Percentiles rank a stretch among this genome's conserved stretches.
Evolutionary conservation across 1,139 yeast genomes (phyloP).

Genomic region (Entelexis paramagnoliae): DNA sequence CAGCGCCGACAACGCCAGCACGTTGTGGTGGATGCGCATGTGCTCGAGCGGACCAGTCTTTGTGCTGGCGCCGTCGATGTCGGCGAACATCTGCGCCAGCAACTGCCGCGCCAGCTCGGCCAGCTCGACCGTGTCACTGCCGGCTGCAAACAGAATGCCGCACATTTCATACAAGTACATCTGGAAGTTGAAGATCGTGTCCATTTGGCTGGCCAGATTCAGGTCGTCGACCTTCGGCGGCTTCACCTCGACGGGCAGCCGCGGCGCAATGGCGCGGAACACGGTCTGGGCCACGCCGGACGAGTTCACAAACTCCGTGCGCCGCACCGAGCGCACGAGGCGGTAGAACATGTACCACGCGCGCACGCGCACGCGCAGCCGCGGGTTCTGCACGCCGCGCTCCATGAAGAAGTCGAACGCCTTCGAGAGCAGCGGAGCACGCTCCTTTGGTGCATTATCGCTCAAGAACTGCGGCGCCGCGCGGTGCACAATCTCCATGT

Average conservation of each 20-base stretch:
- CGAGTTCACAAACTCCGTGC: constrained; percentile 29
- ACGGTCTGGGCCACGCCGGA: constrained; percentile 29
- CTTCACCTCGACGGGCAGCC: constrained; percentile 34
- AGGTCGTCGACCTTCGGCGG: constrained; percentile 9
- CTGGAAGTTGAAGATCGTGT: constrained; percentile 54
- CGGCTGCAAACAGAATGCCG: constrained; percentile 30
- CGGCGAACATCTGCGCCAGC: constrained; percentile 67
- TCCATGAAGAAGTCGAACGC: constrained; percentile 71
- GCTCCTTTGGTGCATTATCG: constrained; percentile 5
- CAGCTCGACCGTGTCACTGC: constrained; percentile 35
- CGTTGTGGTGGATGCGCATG: constrained; percentile 71
- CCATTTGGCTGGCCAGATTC: constrained; percentile 36
- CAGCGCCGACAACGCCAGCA: constrained; percentile 83
- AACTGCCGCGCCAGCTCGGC: constrained; percentile 35
- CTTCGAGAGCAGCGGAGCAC: constrained; percentile 40
- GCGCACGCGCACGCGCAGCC: constrained; percentile 56
- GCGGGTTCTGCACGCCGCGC: constrained; percentile 67
- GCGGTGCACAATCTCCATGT: constrained; percentile 76
- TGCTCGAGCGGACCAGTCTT: constrained; percentile 25
- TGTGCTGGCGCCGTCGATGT: constrained; percentile 41
- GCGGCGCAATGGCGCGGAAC: constrained; percentile 42
- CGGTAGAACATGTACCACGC: constrained; percentile 86
- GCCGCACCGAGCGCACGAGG: constrained; percentile 67
- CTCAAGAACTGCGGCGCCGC: constrained; percentile 52
- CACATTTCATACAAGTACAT: constrained; percentile 63